Percentiles rank a stretch among this genome's conserved stretches.
Evolutionary conservation across 352 stramenopile species (phyloP).

Genomic region (Globisporangium splendens): DNA sequence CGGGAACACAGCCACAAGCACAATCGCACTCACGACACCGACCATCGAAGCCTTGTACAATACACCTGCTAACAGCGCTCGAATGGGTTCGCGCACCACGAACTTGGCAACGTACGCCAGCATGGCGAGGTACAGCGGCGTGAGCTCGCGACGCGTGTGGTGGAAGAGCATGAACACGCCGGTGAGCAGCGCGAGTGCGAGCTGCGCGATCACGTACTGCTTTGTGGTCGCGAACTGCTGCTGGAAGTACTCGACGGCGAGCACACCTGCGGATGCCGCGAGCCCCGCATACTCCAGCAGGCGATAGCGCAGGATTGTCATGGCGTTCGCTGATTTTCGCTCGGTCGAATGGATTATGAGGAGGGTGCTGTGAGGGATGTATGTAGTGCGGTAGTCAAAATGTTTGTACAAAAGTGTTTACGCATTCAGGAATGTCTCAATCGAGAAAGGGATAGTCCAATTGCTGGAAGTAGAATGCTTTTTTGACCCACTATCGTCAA

Average conservation of each 20-base stretch:
- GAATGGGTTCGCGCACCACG: constrained; percentile 5
- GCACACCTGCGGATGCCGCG: constrained; percentile 3
- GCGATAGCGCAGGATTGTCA: constrained; percentile 12
- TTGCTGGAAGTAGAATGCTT: no score
- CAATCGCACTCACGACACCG: constrained; percentile 18
- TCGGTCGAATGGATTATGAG: no score
- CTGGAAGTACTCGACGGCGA: constrained; percentile 5
- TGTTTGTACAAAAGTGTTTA: no score
- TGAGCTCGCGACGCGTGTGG: constrained; percentile 27
- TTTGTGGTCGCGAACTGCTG: constrained; percentile 8
- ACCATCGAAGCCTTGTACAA: constrained; percentile 9
- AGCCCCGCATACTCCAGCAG: constrained; percentile 23
- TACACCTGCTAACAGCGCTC: constrained; percentile 1
- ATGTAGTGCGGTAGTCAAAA: no score
- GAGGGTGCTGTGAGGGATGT: no score
- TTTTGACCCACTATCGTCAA: no score
- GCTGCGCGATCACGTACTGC: constrained; percentile 8
- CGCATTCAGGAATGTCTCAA: no score
- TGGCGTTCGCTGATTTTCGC: background rate
- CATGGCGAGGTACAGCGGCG: constrained; percentile 28
- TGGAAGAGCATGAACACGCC: constrained; percentile 27
- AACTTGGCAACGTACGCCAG: constrained; percentile 8
- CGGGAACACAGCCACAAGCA: constrained; percentile 44
- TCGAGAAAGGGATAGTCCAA: no score
- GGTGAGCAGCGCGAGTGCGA: constrained; percentile 10